Evolutionary conservation across 371 early-diverging fungal species (phyloP).

Genomic region (Saksenaea oblongispora): DNA sequence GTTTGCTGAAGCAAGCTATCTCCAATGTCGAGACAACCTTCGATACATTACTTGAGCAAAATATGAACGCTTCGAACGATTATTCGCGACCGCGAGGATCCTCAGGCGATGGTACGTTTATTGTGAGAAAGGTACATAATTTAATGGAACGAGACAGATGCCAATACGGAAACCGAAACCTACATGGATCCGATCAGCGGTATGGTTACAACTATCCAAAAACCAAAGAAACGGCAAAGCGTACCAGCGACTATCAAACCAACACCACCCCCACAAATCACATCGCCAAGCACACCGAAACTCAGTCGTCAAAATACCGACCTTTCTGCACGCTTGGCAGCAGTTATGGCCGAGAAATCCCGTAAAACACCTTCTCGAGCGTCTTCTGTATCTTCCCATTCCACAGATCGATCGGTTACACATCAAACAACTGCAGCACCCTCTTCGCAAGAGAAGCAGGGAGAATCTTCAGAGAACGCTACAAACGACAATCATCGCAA

Average conservation of each 20-base stretch:
- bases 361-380: constrained; percentile 7
- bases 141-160: not conserved
- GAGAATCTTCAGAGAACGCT: not conserved
- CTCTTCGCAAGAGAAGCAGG: not conserved
- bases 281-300: not conserved
- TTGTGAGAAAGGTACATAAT: not conserved
- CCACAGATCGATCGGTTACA: not conserved
- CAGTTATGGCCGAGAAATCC: constrained; percentile 32
- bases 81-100: not conserved
- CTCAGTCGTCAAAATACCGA: constrained; percentile 28
- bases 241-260: not conserved
- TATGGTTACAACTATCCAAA: constrained; percentile 45
- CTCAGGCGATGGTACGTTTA: not conserved
- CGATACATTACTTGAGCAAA: constrained; percentile 73
- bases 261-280: constrained; percentile 5
- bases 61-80: constrained; percentile 1
- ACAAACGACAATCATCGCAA: not conserved
- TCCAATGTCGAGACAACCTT: constrained; percentile 78
- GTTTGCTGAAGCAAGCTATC: constrained; percentile 74
- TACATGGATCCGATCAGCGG: constrained; percentile 53
- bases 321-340: constrained; percentile 45
- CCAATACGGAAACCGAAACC: constrained; percentile 40
- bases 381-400: not conserved
- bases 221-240: constrained; percentile 15
- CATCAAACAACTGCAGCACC: not conserved